A percentile compares a stretch with the other conserved stretches of the same genome.
Evolutionary conservation across 176 grass and related monocot species (phyloP).

Genomic region (Tillandsia fasciculata): DNA sequence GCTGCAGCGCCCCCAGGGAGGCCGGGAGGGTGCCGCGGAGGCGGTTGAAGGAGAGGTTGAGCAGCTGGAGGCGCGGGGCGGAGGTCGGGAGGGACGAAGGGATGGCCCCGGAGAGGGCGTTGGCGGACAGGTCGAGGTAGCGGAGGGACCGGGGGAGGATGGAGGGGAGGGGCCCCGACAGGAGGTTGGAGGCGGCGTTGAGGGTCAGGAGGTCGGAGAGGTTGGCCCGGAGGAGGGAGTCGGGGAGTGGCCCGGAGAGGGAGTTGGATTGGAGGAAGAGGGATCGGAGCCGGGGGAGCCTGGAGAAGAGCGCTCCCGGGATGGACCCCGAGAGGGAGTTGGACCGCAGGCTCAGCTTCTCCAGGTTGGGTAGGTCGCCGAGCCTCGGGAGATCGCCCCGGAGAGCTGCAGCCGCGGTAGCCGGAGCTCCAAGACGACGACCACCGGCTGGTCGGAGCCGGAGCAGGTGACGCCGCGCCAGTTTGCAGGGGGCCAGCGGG

Average conservation of each 20-base stretch:
- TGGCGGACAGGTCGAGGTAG: conserved; percentile 89
- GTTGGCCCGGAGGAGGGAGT: conserved; percentile 45
- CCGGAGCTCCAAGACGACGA: conserved; percentile 51
- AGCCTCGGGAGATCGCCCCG: conserved; percentile 56
- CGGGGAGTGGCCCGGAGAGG: conserved; percentile 57
- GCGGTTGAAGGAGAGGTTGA: conserved; percentile 85
- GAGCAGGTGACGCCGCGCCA: conserved; percentile 75
- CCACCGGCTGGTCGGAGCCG: too few relatives aligned
- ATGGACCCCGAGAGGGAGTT: conserved; percentile 66
- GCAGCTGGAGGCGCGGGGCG: conserved; percentile 47
- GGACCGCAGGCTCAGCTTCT: conserved; percentile 76
- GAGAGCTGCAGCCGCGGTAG: conserved; percentile 71
- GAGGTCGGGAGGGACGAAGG: conserved; percentile 37
- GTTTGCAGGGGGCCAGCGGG: conserved; percentile 54
- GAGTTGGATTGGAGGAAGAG: conserved; percentile 82
- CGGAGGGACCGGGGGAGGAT: conserved; percentile 35
- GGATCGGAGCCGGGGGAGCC: conserved; percentile 45
- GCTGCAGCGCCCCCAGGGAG: conserved; percentile 49
- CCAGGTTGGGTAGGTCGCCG: conserved; percentile 41
- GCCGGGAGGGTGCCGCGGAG: conserved; percentile 71
- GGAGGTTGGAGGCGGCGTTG: conserved; percentile 57
- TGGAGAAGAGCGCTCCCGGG: conserved; percentile 35
- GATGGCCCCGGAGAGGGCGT: conserved; percentile 59
- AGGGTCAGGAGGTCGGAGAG: conserved; percentile 65
- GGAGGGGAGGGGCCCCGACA: conserved; percentile 54